Conservation (phyloP, 352 stramenopile genomes). For the Phytophthora brassicae region DNA sequence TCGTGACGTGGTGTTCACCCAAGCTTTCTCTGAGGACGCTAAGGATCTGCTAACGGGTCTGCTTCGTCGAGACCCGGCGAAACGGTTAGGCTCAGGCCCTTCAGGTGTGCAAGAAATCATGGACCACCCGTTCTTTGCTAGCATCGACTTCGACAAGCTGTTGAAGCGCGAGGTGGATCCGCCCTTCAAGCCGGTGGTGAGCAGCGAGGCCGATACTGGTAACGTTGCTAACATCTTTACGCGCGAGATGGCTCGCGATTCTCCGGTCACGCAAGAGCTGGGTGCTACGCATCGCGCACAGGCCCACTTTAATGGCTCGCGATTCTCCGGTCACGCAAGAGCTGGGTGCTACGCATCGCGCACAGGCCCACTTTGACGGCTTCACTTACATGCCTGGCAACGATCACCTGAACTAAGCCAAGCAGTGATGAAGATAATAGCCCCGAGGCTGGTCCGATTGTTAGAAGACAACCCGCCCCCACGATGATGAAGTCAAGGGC, state of each 20-base stretch:
- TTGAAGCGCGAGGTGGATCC: slow-evolving; percentile 82
- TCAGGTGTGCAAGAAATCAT: slow-evolving; percentile 89
- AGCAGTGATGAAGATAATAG: slow-evolving; percentile 15
- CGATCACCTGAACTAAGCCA: slow-evolving; percentile 54
- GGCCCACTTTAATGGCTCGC: too few species aligned
- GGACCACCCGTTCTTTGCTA: slow-evolving; percentile 88
- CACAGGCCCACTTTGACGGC: slow-evolving; percentile 89
- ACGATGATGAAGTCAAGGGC: slow-evolving; percentile 26
- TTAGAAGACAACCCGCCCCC: slow-evolving; percentile 33
- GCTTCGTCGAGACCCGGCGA: slow-evolving; percentile 80
- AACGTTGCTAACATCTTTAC: slow-evolving; percentile 91
- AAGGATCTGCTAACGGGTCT: slow-evolving; percentile 82
- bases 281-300: too few species aligned
- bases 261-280: too few species aligned
- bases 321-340: slow-evolving; percentile 90
- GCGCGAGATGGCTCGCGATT: too few species aligned
- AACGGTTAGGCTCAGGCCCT: slow-evolving; percentile 77
- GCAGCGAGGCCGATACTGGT: slow-evolving; percentile 76
- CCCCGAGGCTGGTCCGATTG: slow-evolving; percentile 15
- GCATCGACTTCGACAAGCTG: slow-evolving; percentile 84
- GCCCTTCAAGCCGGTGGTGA: slow-evolving; percentile 87
- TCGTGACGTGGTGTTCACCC: too few species aligned
- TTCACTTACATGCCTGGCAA: slow-evolving; percentile 92
- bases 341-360: slow-evolving; percentile 77
- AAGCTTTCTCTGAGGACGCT: too few species aligned